Evolutionary conservation across 2,329 filamentous ascomycete species (phyloP).

Genomic region (Orbilia oligospora): DNA sequence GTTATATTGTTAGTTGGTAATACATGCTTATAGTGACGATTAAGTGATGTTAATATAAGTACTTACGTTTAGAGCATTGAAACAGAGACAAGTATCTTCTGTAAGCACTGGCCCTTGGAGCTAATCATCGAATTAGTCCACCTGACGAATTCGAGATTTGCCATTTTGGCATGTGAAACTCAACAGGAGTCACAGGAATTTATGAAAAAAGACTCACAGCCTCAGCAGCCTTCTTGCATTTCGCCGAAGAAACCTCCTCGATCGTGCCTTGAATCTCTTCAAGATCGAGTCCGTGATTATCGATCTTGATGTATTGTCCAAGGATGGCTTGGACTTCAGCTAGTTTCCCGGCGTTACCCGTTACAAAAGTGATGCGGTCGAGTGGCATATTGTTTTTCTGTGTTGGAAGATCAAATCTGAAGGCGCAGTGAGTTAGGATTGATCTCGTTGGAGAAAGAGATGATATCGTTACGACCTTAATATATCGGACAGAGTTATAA

Average conservation of each 20-base stretch:
- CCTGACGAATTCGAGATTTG: not conserved
- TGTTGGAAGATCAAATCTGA: slow-evolving; percentile 6
- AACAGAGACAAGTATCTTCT: slow-evolving; percentile 95
- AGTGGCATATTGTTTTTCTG: slow-evolving; percentile 67
- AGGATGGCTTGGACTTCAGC: slow-evolving; percentile 90
- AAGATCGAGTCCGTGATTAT: slow-evolving; percentile 82
- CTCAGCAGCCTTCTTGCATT: slow-evolving; percentile 85
- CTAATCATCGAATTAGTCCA: slow-evolving; percentile 68
- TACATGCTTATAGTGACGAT: too few species aligned
- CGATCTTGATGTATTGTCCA: slow-evolving; percentile 79
- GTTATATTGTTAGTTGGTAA: not conserved
- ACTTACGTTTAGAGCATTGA: slow-evolving; percentile 79
- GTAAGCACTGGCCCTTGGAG: slow-evolving; percentile 89
- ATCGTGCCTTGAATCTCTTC: slow-evolving; percentile 92
- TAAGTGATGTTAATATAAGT: too few species aligned
- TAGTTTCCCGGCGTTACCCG: slow-evolving; percentile 95
- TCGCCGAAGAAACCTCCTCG: slow-evolving; percentile 90
- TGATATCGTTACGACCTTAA: not conserved
- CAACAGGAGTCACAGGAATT: not conserved
- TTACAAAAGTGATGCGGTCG: slow-evolving; percentile 88
- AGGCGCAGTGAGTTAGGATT: not conserved
- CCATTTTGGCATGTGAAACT: not conserved
- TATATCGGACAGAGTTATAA: not conserved
- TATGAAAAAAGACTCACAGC: slow-evolving; percentile 72
- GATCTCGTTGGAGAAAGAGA: too few species aligned